Conservation (phyloP, 352 stramenopile species). For the Thraustochytrium sp. region DNA sequence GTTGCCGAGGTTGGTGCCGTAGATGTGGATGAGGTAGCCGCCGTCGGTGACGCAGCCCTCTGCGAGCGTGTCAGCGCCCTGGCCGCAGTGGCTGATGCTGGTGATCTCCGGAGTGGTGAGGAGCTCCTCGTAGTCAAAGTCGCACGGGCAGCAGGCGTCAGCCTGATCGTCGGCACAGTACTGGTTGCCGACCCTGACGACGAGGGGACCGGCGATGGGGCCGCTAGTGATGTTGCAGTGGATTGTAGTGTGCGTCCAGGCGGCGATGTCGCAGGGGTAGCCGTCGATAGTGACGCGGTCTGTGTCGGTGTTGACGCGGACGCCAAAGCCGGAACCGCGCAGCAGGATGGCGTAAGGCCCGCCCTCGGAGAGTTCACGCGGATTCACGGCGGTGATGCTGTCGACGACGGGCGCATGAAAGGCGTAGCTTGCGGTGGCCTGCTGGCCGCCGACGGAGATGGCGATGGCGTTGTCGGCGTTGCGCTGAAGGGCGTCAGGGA, state of each 20-base stretch:
- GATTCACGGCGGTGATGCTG: slow-evolving; percentile 22
- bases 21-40: background rate
- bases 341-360: slow-evolving; percentile 1
- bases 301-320: background rate
- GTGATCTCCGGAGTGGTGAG: background rate
- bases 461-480: background rate
- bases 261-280: background rate
- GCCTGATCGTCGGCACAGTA: background rate
- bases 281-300: background rate
- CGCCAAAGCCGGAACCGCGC: slow-evolving; percentile 1
- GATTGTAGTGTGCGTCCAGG: slow-evolving; percentile 13
- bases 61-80: background rate
- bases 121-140: slow-evolving; percentile 7
- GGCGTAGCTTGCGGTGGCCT: background rate
- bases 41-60: background rate
- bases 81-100: slow-evolving; percentile 11
- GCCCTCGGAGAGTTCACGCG: background rate
- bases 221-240: slow-evolving; percentile 33
- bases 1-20: slow-evolving; percentile 7
- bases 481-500: slow-evolving; percentile 4
- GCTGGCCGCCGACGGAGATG: slow-evolving; percentile 1
- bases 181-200: background rate
- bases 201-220: background rate
- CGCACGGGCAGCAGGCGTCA: background rate
- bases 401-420: background rate